phyloP scores from a whole-genome alignment of 1,139 yeast species.

The Geotrichum siamense region DNA sequence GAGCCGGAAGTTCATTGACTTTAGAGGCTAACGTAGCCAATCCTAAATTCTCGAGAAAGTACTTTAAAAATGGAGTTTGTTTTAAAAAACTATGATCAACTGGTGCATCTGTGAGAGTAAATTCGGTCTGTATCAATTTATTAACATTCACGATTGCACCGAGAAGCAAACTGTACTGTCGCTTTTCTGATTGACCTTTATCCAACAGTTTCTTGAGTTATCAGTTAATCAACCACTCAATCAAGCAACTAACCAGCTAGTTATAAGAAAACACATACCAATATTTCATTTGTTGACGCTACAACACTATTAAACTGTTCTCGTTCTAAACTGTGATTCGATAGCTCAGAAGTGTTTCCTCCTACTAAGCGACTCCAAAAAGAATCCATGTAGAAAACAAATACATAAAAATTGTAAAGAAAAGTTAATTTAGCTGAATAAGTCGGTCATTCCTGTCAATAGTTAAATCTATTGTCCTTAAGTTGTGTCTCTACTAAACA shows the following conservation, averaged over 20 bases:
- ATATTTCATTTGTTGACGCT: slow-evolving; percentile 19
- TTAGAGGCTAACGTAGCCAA: slow-evolving; percentile 18
- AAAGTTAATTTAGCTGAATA: too few species aligned
- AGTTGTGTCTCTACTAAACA: too few species aligned
- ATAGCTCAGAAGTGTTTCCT: too few species aligned
- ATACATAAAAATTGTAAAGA: too few species aligned
- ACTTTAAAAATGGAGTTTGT: slow-evolving; percentile 18
- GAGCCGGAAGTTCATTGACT: slow-evolving; percentile 18
- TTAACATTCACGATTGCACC: slow-evolving; percentile 7
- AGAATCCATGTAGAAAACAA: too few species aligned
- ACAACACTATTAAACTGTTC: slow-evolving; percentile 17
- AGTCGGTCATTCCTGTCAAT: too few species aligned
- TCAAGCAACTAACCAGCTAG: background rate
- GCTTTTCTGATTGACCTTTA: slow-evolving; percentile 11
- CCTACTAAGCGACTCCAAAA: too few species aligned
- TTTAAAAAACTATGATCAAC: slow-evolving; percentile 1
- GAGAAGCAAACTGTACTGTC: slow-evolving; percentile 7
- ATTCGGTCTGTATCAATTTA: slow-evolving; percentile 1
- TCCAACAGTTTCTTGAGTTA: slow-evolving; percentile 9
- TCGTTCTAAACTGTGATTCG: too few species aligned
- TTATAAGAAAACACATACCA: slow-evolving; percentile 12
- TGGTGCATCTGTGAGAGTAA: background rate
- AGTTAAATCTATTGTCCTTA: background rate
- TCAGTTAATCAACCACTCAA: background rate
- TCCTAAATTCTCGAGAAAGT: slow-evolving; percentile 21